Percentiles rank a stretch among this genome's conserved stretches.
phyloP scores from a whole-genome alignment of 495 filamentous ascomycete genomes.

The Neurospora tetrasperma region DNA sequence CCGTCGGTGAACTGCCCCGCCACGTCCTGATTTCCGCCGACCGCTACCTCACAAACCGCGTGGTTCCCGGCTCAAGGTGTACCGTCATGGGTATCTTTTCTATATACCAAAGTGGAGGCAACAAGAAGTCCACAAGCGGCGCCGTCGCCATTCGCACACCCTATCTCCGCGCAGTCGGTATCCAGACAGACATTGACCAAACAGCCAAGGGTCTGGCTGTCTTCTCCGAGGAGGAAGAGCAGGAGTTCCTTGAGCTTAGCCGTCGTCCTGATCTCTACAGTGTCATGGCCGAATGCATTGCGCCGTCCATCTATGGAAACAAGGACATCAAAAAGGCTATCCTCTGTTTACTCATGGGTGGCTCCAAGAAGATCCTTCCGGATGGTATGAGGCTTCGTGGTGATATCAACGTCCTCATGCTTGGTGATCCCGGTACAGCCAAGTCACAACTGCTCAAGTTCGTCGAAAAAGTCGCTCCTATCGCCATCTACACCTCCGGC shows the following conservation, averaged over 20 bases:
- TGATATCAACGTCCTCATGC: conserved; percentile 95
- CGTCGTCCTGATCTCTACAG: conserved; percentile 85
- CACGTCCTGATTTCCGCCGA: conserved; percentile 94
- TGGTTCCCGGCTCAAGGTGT: conserved; percentile 90
- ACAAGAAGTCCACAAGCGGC: conserved; percentile 61
- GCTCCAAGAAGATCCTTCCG: conserved; percentile 95
- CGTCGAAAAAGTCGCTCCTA: conserved; percentile 91
- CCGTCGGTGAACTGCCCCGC: conserved; percentile 89
- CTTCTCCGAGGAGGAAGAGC: conserved; percentile 94
- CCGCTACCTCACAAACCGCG: conserved; percentile 88
- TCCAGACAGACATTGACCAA: conserved; percentile 81
- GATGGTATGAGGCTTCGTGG: conserved; percentile 98
- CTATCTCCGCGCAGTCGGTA: conserved; percentile 89
- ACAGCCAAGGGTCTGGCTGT: conserved; percentile 75
- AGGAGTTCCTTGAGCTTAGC: conserved; percentile 92
- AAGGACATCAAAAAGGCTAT: conserved; percentile 98
- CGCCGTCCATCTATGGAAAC: conserved; percentile 96
- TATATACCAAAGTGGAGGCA: conserved; percentile 86
- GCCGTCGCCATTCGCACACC: conserved; percentile 94
- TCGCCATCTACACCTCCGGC: conserved; percentile 97
- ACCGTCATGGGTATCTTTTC: conserved; percentile 97
- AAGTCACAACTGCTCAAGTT: conserved; percentile 98
- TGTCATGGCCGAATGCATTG: conserved; percentile 82
- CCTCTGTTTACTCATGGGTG: conserved; percentile 85
- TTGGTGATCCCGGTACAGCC: conserved; percentile 96